Evolutionary conservation across 1,284 basidiomycete species (phyloP).

Genomic region (Marasmius tenuissimus): DNA sequence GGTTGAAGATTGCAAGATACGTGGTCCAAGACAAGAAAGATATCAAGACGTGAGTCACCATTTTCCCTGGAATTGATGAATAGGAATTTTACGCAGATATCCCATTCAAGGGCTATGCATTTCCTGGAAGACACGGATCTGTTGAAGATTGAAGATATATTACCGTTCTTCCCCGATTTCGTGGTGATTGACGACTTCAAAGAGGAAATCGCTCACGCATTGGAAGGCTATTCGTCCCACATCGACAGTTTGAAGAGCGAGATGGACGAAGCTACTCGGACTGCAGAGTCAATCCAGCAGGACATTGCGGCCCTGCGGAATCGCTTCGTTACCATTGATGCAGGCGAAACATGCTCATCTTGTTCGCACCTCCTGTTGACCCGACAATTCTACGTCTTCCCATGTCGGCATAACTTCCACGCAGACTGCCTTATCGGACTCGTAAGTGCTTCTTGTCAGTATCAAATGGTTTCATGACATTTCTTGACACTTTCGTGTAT

Average conservation of each 20-base stretch:
- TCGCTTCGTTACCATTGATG: conserved; percentile 93
- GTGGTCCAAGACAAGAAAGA: conserved; percentile 97
- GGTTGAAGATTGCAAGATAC: conserved; percentile 97
- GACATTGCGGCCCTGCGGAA: conserved; percentile 86
- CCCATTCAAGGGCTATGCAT: conserved; percentile 78
- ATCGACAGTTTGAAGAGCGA: conserved; percentile 91
- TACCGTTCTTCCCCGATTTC: conserved; percentile 99
- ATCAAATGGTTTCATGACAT: background rate
- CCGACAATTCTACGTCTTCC: conserved; percentile 97
- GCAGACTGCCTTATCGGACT: conserved; percentile 91
- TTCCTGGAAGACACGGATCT: conserved; percentile 94
- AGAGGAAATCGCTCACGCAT: conserved; percentile 94
- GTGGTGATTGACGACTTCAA: conserved; percentile 99
- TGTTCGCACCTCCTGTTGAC: conserved; percentile 79
- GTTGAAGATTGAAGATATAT: conserved; percentile 97
- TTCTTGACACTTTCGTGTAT: conserved; percentile 12
- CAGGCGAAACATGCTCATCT: conserved; percentile 82
- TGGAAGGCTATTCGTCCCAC: conserved; percentile 92
- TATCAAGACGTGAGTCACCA: conserved; percentile 83
- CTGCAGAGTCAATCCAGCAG: conserved; percentile 90
- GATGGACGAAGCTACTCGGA: conserved; percentile 94
- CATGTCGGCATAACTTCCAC: conserved; percentile 95
- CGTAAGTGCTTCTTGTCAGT: conserved; percentile 49
- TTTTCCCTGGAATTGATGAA: conserved; percentile 2
- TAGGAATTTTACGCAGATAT: background rate